Percentiles rank a stretch among this genome's conserved stretches.
phyloP scores from a whole-genome alignment of 2,329 filamentous ascomycete genomes.

The Fusarium beomiforme region DNA sequence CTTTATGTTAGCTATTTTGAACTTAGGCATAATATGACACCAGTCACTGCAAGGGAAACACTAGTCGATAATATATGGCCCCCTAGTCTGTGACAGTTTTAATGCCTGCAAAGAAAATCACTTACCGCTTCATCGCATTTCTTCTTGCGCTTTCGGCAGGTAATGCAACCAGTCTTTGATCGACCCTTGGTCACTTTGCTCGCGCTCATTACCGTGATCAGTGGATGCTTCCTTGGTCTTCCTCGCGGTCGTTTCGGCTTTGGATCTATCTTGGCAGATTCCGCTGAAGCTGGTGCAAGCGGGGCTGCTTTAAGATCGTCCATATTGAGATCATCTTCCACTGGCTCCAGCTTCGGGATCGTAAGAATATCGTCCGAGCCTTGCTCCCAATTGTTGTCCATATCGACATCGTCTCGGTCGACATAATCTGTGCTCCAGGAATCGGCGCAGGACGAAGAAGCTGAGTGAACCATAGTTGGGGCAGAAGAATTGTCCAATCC shows the following conservation, averaged over 20 bases:
- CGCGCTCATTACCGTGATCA: constrained; percentile 64
- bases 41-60: neutral
- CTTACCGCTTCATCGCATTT: constrained; percentile 71
- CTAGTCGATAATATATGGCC: neutral
- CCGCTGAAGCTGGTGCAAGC: constrained; percentile 32
- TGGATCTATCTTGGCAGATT: constrained; percentile 40
- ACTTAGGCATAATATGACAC: neutral
- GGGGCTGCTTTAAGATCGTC: constrained; percentile 60
- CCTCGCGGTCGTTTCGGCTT: constrained; percentile 76
- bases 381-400: constrained; percentile 59
- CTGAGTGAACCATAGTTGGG: constrained; percentile 57
- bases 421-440: constrained; percentile 56
- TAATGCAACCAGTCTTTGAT: constrained; percentile 75
- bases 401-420: constrained; percentile 51
- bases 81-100: neutral
- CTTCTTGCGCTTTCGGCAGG: constrained; percentile 75
- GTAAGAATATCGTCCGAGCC: constrained; percentile 56
- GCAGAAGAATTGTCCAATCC: constrained; percentile 57
- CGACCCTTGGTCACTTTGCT: constrained; percentile 82
- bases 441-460: constrained; percentile 57
- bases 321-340: constrained; percentile 65
- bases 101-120: neutral
- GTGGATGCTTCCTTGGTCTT: constrained; percentile 82
- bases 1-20: constrained; percentile 4
- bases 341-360: constrained; percentile 66